Base-by-base conservation (phyloP, 2,329 filamentous ascomycete genomes). In the Samsoniella hepiali region DNA sequence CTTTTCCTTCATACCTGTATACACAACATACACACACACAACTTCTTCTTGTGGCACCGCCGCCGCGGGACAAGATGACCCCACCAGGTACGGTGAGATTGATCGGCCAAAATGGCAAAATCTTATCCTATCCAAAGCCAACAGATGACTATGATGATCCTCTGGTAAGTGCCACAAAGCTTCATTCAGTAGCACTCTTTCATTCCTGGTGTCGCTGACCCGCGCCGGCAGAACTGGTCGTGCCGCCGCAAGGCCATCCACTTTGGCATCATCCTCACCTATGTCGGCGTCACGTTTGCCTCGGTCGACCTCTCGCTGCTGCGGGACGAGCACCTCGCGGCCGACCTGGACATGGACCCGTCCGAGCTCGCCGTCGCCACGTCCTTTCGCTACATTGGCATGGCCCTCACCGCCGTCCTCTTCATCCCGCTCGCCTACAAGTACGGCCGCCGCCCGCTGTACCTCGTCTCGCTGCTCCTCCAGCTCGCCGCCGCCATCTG, bases 141-240 rank as follows among this genome's bases (percentile, higher is more conserved):
- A 62, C 60, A 38, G 60, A 62, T 17, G 53, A 62, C 44, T 57
- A 56, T 7, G 60, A 62, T 40, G 60, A 62, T 11, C 60, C 60
- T 8, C 34, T 62, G 11, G 60, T 61, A 61, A 42, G 58, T 40
- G 22, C 22, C 22, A 22, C 22, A 22, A 1, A 22, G 22, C 22
- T 22, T 10, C 15, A 45, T 44, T 9, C 29, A 42, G 8, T 22
- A 22, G 22, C 22, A 1, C 22, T 22, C 22, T 22, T 22, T 22
- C 22, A 1, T 22, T 22, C 22, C 22, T 22, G 1, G 22, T 22
- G 22, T 44, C 6, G 8, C 34, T n/a, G 8, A 55, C 29, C 9
- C n/a, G 9, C 32, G 9, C 17, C 1, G 9, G 10, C 27, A 63
- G 60, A 63, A 63, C 54, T 63, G 60, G 60, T 57, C 53, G 5